Percentiles rank a stretch among this genome's conserved stretches.
Conservation (phyloP, 2,329 filamentous ascomycete species). For the Graphiopsis chlorocephala region DNA sequence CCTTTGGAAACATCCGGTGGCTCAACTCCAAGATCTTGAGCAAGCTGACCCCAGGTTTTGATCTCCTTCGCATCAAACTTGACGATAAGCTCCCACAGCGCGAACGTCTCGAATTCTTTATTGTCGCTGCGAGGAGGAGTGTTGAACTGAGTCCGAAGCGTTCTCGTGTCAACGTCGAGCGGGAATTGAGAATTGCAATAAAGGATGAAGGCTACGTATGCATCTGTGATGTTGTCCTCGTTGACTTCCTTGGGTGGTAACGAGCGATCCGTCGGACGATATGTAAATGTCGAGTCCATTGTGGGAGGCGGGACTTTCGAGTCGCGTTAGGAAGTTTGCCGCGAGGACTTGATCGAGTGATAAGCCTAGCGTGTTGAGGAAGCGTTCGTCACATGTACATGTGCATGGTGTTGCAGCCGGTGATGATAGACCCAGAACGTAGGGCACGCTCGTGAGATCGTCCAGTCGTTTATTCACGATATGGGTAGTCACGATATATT, state of each 20-base stretch:
- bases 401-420: not conserved
- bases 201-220: slow-evolving; percentile 80
- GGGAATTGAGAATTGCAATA: slow-evolving; percentile 85
- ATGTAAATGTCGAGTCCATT: slow-evolving; percentile 7
- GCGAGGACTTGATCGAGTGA: not conserved
- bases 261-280: slow-evolving; percentile 41
- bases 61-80: slow-evolving; percentile 79
- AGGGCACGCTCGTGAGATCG: not conserved
- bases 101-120: slow-evolving; percentile 77
- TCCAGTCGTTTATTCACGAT: not conserved
- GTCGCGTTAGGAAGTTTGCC: slow-evolving; percentile 4
- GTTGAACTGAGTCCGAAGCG: slow-evolving; percentile 72
- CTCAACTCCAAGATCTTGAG: slow-evolving; percentile 82
- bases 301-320: not conserved
- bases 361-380: not conserved
- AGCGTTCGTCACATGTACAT: not conserved
- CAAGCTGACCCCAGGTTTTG: slow-evolving; percentile 89
- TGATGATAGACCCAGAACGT: not conserved
- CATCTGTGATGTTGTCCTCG: slow-evolving; percentile 70
- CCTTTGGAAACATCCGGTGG: slow-evolving; percentile 77
- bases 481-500: not conserved
- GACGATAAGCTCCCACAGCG: slow-evolving; percentile 73
- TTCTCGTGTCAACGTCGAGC: slow-evolving; percentile 64
- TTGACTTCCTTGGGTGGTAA: slow-evolving; percentile 69
- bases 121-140: slow-evolving; percentile 82